Conservation (phyloP, 2,329 filamentous ascomycete genomes). For the Claviceps sp. region DNA sequence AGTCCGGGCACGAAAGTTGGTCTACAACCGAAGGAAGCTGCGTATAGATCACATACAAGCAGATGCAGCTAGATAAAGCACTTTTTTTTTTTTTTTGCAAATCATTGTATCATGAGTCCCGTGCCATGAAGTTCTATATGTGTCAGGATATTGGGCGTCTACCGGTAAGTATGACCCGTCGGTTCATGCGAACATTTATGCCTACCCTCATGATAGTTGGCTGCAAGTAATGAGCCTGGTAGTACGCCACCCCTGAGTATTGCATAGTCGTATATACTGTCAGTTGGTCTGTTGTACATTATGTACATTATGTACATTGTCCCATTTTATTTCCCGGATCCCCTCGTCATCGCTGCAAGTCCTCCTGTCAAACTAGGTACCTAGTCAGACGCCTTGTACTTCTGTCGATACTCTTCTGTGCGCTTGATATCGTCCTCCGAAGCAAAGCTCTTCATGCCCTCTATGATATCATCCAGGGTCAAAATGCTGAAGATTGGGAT, state of each 20-base stretch:
- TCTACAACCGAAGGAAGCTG: not conserved
- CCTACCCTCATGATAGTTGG: not conserved
- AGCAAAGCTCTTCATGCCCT: conserved; percentile 48
- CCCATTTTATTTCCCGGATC: not conserved
- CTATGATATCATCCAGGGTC: conserved; percentile 72
- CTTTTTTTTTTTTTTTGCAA: not conserved
- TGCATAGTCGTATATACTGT: not conserved
- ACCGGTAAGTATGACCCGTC: not conserved
- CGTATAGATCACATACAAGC: not conserved
- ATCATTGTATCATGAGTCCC: not conserved
- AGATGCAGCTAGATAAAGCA: not conserved
- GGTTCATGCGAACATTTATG: not conserved
- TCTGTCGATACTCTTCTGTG: conserved; percentile 60
- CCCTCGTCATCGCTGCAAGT: not conserved
- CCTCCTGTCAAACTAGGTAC: not conserved
- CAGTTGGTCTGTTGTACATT: not conserved
- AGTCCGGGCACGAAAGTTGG: not conserved
- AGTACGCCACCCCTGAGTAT: no score
- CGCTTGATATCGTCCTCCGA: conserved; percentile 48
- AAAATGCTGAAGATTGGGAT: conserved; percentile 77
- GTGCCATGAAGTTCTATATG: not conserved
- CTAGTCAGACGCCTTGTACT: conserved; percentile 48
- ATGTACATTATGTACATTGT: not conserved
- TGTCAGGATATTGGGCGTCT: not conserved
- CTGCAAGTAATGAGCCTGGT: not conserved